phyloP scores from a whole-genome alignment of 345 rosid species.

The Raphanus sativus region DNA sequence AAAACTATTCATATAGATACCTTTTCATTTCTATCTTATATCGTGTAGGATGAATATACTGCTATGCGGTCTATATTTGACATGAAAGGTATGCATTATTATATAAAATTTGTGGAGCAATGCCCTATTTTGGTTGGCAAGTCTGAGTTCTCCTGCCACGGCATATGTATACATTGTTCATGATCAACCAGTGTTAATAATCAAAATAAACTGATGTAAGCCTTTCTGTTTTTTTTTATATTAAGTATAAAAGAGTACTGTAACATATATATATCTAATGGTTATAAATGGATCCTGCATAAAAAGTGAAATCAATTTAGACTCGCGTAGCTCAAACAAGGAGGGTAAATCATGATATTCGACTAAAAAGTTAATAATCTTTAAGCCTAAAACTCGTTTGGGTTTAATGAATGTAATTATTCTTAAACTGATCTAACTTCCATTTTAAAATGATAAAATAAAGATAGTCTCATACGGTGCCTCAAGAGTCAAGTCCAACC shows the following conservation, averaged over 20 bases:
- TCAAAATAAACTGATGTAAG: neutral
- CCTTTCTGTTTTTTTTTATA: neutral
- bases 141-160: conserved; percentile 3
- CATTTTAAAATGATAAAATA: neutral
- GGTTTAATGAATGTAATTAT: neutral
- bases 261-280: neutral
- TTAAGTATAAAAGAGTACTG: neutral
- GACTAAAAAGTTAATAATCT: neutral
- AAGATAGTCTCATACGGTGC: conserved; percentile 17
- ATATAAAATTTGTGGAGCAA: neutral
- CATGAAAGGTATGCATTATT: neutral
- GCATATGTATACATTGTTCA: conserved; percentile 10
- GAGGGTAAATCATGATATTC: conserved; percentile 3
- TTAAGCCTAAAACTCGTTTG: neutral
- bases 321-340: neutral
- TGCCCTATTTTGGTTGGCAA: conserved; percentile 26
- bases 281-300: conserved; percentile 3
- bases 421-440: neutral
- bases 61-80: too few species aligned
- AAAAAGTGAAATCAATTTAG: neutral
- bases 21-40: too few species aligned
- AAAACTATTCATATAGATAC: too few species aligned
- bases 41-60: too few species aligned
- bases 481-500: conserved; percentile 30
- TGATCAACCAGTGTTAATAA: conserved; percentile 7